Evolutionary conservation across 768 basidiomycete genomes (phyloP), one percentile per base, ranked within the genome.

Genomic region (Tricholoma furcatifolium): DNA sequence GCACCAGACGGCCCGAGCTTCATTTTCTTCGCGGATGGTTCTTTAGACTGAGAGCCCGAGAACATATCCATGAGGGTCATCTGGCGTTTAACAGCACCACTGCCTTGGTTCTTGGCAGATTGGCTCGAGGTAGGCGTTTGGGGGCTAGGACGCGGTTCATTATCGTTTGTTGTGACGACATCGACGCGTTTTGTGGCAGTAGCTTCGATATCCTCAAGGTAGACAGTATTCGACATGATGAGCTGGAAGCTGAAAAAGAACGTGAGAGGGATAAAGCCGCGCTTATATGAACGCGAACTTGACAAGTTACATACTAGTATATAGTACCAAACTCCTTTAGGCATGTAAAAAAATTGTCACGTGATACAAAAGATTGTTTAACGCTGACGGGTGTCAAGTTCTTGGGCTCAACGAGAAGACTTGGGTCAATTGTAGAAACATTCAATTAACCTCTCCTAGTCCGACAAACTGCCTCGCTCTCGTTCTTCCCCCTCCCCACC

Each of bases 401-500:
- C 17, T 32, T 11, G 9, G 35, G 39, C 45, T 40, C 21, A 36
- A 31, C 46, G 41, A 23, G n/a, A 12, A 38, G 47, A 31, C 45
- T 23, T 42, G n/a, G 41, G 44, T 46, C 32, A 42, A 34, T 38
- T 11, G n/a, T 7, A 43, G 8, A 40, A 24, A 35, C 14, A 18
- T 40, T 31, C 40, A 15, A 48, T 47, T 47, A 45, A 34, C 24
- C 36, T 47, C 31, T n/a, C n/a, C n/a, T 18, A 53, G 53, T 66
- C 56, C 39, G 62, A 62, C 82, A 88, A 81, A 64, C 85, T 89
- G 88, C 78, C 85, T 77, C 85, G 85, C 65, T 88, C 88, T 76
- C 76, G 76, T 43, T 88, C 88, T 14, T 89, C 89, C 1, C 88
- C 87, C 0, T 90, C 88, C 23, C 86, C 86, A 8, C 87, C 86